Conservation (phyloP, 148 eudicot species). For the Cornus florida region DNA sequence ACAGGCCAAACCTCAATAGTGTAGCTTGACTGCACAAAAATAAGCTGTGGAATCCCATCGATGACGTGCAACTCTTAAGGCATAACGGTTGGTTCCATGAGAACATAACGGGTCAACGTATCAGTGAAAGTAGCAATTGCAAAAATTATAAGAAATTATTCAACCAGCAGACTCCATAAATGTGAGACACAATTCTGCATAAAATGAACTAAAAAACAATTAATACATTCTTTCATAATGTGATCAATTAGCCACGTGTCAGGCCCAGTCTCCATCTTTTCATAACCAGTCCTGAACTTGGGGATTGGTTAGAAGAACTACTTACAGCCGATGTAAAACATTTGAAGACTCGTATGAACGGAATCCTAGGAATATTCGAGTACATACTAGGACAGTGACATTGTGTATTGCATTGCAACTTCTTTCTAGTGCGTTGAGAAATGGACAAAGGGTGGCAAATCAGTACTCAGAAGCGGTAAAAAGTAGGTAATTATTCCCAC, state of each 20-base stretch:
- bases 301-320: background rate
- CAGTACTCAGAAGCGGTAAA: too few species aligned
- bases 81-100: constrained; percentile 10
- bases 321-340: background rate
- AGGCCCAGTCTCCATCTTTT: too few species aligned
- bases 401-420: too few species aligned
- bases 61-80: constrained; percentile 87
- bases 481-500: too few species aligned
- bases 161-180: background rate
- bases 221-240: background rate
- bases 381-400: too few species aligned
- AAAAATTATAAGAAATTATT: constrained; percentile 3
- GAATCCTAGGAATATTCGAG: too few species aligned
- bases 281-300: background rate
- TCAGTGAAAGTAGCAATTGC: background rate
- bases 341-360: too few species aligned
- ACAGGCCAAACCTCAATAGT: constrained; percentile 68
- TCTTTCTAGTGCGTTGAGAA: too few species aligned
- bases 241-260: background rate
- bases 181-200: background rate
- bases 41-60: constrained; percentile 86
- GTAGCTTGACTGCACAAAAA: constrained; percentile 87
- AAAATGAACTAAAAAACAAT: background rate
- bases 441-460: too few species aligned
- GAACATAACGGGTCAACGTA: constrained; percentile 11